Percentiles rank a stretch among this genome's conserved stretches.
Evolutionary conservation across 2,329 filamentous ascomycete species (phyloP).

Genomic region (Xylariaceae sp.): DNA sequence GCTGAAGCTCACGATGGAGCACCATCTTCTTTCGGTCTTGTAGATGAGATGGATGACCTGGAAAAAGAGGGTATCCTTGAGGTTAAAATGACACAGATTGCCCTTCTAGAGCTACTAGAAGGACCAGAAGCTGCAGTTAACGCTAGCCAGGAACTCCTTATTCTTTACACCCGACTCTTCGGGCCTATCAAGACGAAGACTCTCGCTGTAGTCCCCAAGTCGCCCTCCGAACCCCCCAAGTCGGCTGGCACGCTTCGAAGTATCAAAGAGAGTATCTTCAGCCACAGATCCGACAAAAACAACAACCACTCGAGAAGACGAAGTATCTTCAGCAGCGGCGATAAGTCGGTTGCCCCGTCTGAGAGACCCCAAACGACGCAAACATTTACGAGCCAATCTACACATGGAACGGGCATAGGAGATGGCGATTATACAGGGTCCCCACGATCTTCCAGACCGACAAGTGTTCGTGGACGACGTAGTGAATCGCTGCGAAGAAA

Average conservation of each 20-base stretch:
- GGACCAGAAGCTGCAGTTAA: constrained; percentile 83
- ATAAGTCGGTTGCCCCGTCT: constrained; percentile 29
- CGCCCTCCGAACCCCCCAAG: constrained; percentile 54
- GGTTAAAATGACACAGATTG: constrained; percentile 90
- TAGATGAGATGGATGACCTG: constrained; percentile 74
- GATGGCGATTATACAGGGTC: constrained; percentile 40
- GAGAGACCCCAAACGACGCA: constrained; percentile 42
- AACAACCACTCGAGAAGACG: constrained; percentile 33
- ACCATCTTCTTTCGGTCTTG: constrained; percentile 42
- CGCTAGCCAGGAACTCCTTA: constrained; percentile 76
- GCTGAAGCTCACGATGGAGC: constrained; percentile 38
- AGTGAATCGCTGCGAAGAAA: constrained; percentile 46
- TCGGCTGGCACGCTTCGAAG: constrained; percentile 68
- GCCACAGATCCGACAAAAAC: constrained; percentile 47
- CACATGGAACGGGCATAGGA: constrained; percentile 65
- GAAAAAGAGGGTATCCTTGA: constrained; percentile 88
- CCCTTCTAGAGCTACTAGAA: constrained; percentile 76
- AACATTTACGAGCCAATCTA: constrained; percentile 43
- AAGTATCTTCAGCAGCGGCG: constrained; percentile 32
- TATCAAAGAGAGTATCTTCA: constrained; percentile 72
- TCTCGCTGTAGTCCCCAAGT: constrained; percentile 33
- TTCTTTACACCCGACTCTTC: constrained; percentile 77
- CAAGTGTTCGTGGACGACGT: constrained; percentile 38
- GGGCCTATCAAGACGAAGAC: constrained; percentile 44
- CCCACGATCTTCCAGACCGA: constrained; percentile 33